phyloP scores from a whole-genome alignment of 148 eudicot species.

The Vaccinium myrtillus region DNA sequence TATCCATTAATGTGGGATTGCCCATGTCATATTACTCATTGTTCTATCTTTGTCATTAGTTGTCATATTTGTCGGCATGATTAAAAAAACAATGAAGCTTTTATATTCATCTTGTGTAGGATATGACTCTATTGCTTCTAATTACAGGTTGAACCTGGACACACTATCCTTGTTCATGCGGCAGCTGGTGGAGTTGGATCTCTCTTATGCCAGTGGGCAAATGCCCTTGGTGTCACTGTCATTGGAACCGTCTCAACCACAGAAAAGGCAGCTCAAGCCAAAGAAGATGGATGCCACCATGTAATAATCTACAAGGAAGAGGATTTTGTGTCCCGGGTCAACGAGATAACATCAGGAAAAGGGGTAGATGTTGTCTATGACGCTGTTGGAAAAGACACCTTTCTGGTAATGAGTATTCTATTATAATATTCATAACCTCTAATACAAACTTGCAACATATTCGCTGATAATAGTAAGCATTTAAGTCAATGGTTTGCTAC shows the following conservation, averaged over 20 bases:
- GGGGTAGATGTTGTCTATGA: constrained; percentile 92
- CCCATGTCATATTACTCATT: not conserved
- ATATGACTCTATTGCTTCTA: not conserved
- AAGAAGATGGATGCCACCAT: constrained; percentile 87
- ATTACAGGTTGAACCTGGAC: constrained; percentile 76
- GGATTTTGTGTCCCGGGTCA: constrained; percentile 71
- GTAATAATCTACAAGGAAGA: constrained; percentile 67
- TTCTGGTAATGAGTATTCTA: constrained; percentile 45
- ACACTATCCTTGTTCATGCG: constrained; percentile 76
- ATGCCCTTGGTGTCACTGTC: constrained; percentile 77
- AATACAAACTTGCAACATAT: not conserved
- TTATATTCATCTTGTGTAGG: constrained; percentile 10
- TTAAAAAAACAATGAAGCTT: not conserved
- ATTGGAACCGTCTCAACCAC: constrained; percentile 81
- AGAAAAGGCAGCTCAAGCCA: constrained; percentile 81
- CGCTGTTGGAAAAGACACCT: constrained; percentile 85
- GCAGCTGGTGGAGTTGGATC: constrained; percentile 92
- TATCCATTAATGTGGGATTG: not conserved
- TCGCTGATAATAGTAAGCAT: not conserved
- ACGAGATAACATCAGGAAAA: constrained; percentile 71
- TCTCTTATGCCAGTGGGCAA: constrained; percentile 84
- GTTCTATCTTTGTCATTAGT: too few species aligned
- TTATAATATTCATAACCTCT: not conserved
- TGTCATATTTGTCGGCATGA: not conserved
- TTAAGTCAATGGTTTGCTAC: not conserved